Percentiles rank a stretch among this genome's conserved stretches.
These are phyloP conservation scores for Solanum chilense DNA, from an alignment of 257 asterid genomes.

Conservation along the genomic window DNA sequence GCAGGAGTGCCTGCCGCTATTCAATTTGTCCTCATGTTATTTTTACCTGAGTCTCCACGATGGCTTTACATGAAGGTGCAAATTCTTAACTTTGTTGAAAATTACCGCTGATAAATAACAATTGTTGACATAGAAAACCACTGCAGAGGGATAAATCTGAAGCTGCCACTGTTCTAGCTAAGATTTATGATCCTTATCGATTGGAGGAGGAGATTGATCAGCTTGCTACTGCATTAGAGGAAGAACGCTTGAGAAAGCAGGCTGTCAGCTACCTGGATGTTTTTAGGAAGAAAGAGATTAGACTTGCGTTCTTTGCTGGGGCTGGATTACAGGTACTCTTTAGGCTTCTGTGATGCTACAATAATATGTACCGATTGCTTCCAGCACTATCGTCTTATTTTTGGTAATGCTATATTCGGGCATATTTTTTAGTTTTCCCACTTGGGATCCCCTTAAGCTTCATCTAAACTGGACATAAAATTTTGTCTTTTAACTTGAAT, in stretches of 20 bases:
- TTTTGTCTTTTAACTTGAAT: neutral
- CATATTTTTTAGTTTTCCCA: neutral
- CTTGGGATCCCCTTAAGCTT: neutral
- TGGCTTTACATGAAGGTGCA: slow-evolving; percentile 88
- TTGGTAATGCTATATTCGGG: neutral
- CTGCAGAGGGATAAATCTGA: slow-evolving; percentile 68
- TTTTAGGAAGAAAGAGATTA: slow-evolving; percentile 52
- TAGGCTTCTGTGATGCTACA: neutral
- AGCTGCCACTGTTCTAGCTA: slow-evolving; percentile 80
- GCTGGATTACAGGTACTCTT: slow-evolving; percentile 80
- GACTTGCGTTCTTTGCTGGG: slow-evolving; percentile 88
- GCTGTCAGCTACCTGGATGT: slow-evolving; percentile 54
- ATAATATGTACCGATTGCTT: neutral
- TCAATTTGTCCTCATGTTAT: slow-evolving; percentile 74
- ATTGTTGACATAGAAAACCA: neutral
- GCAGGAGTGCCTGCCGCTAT: slow-evolving; percentile 69
- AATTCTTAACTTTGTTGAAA: neutral
- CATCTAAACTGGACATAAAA: neutral
- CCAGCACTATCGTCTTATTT: neutral
- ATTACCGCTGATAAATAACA: neutral
- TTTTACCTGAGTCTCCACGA: slow-evolving; percentile 92
- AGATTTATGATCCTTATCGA: slow-evolving; percentile 72
- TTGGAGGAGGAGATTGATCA: slow-evolving; percentile 79
- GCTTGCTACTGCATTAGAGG: slow-evolving; percentile 67
- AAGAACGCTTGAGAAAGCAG: slow-evolving; percentile 47